phyloP scores from a whole-genome alignment of 192 early-diverging fungal species.

The Chytriomyces hyalinus region DNA sequence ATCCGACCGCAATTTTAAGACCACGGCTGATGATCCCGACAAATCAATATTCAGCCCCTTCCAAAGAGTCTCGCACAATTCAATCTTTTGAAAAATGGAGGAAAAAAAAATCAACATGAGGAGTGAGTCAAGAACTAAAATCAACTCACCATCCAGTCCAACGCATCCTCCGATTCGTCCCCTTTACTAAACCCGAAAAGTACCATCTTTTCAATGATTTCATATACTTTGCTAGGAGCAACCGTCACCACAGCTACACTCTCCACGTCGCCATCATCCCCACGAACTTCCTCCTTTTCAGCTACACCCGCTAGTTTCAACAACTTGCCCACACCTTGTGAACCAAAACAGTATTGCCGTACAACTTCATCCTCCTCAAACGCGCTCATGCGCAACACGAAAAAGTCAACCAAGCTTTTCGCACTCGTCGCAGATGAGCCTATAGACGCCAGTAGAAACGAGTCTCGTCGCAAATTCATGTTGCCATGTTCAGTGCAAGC shows the following conservation, averaged over 20 bases:
- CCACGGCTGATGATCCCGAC: not conserved
- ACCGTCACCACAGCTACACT: not conserved
- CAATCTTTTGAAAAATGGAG: not conserved
- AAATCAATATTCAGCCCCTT: not conserved
- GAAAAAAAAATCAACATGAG: not conserved
- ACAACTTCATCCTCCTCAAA: not conserved
- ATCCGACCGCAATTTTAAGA: conserved; percentile 1
- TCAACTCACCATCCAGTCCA: conserved; percentile 1
- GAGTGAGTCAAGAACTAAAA: not conserved
- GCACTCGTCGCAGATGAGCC: not conserved
- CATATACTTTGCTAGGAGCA: conserved; percentile 22
- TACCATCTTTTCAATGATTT: conserved; percentile 8
- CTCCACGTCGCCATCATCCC: not conserved
- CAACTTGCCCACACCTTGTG: conserved; percentile 18
- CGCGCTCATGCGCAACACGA: not conserved
- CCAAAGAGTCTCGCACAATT: not conserved
- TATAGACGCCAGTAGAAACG: conserved; percentile 7
- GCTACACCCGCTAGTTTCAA: not conserved
- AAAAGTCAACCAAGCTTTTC: conserved; percentile 26
- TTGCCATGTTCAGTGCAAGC: not conserved
- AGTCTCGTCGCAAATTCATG: not conserved
- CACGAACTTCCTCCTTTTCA: not conserved
- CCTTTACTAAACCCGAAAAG: conserved; percentile 11
- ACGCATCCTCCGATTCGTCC: not conserved
- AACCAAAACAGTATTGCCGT: not conserved